These are phyloP conservation scores for Platanthera guangdongensis DNA, from an alignment of 106 monocot species.

Conservation along the genomic window DNA sequence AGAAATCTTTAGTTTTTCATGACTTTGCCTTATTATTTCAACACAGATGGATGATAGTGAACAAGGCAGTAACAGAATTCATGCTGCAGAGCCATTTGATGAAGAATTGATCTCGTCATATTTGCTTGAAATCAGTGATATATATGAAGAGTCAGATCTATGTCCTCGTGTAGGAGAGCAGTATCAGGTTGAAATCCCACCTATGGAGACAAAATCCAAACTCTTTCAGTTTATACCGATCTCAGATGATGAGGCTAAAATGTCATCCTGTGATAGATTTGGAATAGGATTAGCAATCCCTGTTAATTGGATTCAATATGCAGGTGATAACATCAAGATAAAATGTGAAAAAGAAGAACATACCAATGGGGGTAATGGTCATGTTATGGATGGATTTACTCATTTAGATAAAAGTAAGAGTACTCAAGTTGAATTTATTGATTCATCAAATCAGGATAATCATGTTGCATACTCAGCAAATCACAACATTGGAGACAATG, in stretches of 20 bases:
- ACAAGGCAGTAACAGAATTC: constrained; percentile 13
- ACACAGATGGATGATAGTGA: not conserved
- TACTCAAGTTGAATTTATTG: constrained; percentile 8
- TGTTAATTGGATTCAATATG: constrained; percentile 34
- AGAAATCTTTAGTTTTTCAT: not conserved
- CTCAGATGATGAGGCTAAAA: not conserved
- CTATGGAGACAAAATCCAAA: constrained; percentile 19
- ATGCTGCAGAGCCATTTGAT: constrained; percentile 19
- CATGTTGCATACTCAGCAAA: constrained; percentile 1
- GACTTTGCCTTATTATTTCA: not conserved
- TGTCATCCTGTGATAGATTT: constrained; percentile 13
- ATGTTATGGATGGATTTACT: too few relatives aligned
- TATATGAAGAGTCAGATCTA: constrained; percentile 34
- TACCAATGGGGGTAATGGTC: not conserved
- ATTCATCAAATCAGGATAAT: not conserved
- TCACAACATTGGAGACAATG: not conserved
- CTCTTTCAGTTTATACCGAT: constrained; percentile 6
- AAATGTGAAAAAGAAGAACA: not conserved
- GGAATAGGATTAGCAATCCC: constrained; percentile 45
- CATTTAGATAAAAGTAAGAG: not conserved
- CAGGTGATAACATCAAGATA: not conserved
- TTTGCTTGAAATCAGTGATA: constrained; percentile 25
- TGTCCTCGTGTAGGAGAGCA: constrained; percentile 66
- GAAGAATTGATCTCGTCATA: constrained; percentile 24
- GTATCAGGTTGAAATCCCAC: constrained; percentile 70